Evolutionary conservation across 1,139 yeast genomes (phyloP), one percentile per base, ranked within the genome.

Genomic region (Yamadazyma taylorii): DNA sequence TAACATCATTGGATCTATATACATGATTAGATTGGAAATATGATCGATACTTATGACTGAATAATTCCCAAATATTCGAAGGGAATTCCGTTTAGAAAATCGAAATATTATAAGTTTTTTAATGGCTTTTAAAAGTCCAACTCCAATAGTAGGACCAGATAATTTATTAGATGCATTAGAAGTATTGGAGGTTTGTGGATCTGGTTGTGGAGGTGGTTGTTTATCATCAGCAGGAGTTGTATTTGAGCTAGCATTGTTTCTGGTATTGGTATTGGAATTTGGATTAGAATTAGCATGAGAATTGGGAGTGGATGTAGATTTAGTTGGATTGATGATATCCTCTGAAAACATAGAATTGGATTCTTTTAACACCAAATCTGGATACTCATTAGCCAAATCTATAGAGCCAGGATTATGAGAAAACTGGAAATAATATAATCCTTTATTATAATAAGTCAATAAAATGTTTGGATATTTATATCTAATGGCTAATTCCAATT

Each of bases 111-210:
- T 59, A 56, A 78, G 60, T 41, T 80, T 75, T 52, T 80, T 75
- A 24, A 82, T 66, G 0, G 90, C 81, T 43, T 77, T 78, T 24
- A 81, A 52, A 37, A 83, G 75, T n/a, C 85, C 65, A 4, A 79
- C 68, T 53, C 69, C 69, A 35, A 29, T 9, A 21, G n/a, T 27
- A 15, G 14, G n/a, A 21, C 25, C 21, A 19, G 21, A 5, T 19
- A 19, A 5, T 8, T 19, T 19, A 19, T 19, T 19, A 19, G 21
- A 19, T 6, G 8, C 21, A 19, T 8, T 19, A 8, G 21, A 19
- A 8, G 8, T 19, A 24, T n/a, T 12, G 25, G 25, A 12, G 13
- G 25, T 24, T 5, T 24, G 14, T 12, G 21, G 11, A 14, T 7
- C 10, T 3, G 21, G 14, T 11, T 27, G 30, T 27, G 14, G 21